These are phyloP conservation scores for Termitomyces sp. DNA, from an alignment of 768 basidiomycete species.

Conservation along the genomic window DNA sequence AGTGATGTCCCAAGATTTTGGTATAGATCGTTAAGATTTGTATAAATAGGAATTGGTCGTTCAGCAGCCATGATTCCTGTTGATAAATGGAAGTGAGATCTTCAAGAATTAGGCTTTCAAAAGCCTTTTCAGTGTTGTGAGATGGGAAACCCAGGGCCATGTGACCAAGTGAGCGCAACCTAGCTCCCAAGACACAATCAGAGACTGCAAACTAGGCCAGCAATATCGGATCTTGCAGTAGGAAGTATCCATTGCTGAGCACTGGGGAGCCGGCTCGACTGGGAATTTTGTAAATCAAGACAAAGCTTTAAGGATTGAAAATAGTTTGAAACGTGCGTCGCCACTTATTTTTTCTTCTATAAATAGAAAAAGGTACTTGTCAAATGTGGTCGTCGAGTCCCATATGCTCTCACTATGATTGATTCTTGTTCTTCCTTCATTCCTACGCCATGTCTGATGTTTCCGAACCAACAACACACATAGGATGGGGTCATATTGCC, in stretches of 20 bases:
- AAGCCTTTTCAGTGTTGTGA: not conserved
- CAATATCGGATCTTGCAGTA: not conserved
- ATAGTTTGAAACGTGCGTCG: not conserved
- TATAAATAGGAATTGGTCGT: conserved; percentile 56
- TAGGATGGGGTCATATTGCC: conserved; percentile 71
- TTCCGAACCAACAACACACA: conserved; percentile 15
- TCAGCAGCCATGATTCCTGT: conserved; percentile 41
- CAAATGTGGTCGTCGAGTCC: not conserved
- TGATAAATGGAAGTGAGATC: not conserved
- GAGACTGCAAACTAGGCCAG: too few species aligned
- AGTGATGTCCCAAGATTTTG: conserved; percentile 46
- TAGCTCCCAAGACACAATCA: too few species aligned
- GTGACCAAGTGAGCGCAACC: not conserved
- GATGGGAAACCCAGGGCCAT: not conserved
- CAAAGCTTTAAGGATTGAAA: not conserved
- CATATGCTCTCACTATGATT: not conserved
- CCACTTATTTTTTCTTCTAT: not conserved
- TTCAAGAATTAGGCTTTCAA: not conserved
- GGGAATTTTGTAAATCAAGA: not conserved
- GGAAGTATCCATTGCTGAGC: too few species aligned
- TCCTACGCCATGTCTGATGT: not conserved
- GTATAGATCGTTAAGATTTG: conserved; percentile 50
- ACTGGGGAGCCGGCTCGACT: too few species aligned
- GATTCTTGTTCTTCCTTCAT: not conserved
- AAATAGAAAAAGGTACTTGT: not conserved